Conservation (phyloP, 306 rosid species). For the Amphicarpaea edgeworthii region DNA sequence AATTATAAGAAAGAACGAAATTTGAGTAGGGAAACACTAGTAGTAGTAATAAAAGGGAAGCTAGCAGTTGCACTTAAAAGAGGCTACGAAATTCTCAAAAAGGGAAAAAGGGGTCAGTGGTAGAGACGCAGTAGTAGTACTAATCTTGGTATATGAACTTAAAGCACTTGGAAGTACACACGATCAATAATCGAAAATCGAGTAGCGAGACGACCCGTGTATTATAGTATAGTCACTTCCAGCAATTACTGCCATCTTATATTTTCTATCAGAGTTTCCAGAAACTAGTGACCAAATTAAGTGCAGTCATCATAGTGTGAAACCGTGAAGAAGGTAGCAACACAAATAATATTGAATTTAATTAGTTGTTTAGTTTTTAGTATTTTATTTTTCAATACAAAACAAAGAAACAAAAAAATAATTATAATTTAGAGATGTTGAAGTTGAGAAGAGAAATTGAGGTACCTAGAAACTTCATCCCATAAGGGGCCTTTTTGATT, state of each 20-base stretch:
- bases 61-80: constrained; percentile 57
- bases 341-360: constrained; percentile 18
- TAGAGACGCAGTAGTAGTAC: constrained; percentile 53
- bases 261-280: constrained; percentile 25
- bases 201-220: constrained; percentile 37
- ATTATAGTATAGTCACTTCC: neutral
- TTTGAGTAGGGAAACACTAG: constrained; percentile 1
- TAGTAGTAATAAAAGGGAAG: constrained; percentile 32
- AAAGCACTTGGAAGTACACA: constrained; percentile 39
- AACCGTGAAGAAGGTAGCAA: constrained; percentile 16
- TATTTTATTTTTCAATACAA: neutral
- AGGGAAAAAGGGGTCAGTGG: constrained; percentile 46
- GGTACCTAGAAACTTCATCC: constrained; percentile 97
- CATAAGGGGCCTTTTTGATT: constrained; percentile 97
- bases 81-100: constrained; percentile 60
- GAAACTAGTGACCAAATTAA: neutral
- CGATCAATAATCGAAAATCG: constrained; percentile 41
- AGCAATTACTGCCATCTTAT: neutral
- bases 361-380: neutral
- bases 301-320: constrained; percentile 29
- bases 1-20: constrained; percentile 20
- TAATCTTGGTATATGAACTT: constrained; percentile 41
- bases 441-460: neutral
- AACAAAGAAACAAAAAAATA: neutral
- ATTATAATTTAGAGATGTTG: neutral